Evolutionary conservation across 371 early-diverging fungal species (phyloP), one percentile per base, ranked within the genome.

Genomic region (Rhizopus delemar): DNA sequence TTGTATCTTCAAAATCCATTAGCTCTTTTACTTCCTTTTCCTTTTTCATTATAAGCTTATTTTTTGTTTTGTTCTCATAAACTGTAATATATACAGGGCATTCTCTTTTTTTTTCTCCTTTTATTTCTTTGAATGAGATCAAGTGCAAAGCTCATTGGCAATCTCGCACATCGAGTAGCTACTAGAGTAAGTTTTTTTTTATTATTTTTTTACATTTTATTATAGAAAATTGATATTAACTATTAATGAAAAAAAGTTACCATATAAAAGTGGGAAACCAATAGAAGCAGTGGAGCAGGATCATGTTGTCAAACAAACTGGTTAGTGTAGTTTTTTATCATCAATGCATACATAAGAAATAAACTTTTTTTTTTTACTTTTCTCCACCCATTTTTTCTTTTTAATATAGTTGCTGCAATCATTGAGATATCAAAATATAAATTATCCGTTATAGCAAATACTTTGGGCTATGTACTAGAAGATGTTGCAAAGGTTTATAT

Each of bases 271-370:
- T 39, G 84, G 82, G 41, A 65, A 81, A 41, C 66, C 68, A 45
- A 67, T 87, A 32, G 87, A 87, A 53, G 71, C 64, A 39, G 71
- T 87, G 50, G 86, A 87, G 57, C 69, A 79, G 57, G 86, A 89
- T 68, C 87, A 87, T 33, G 74, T 87, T 45, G 81, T 89, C 35
- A 81, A 84, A 58, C 87, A 87, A 67, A 87, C 85, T 52, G 81
- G 77, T 73, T 63, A 3, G 38, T 50, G 22, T 13, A 43, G 8
- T 36, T 36, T 11, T 56, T 50, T 39, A 16, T 15, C n/a, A 28
- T 2, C 34, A 28, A 11, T 8, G 8, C 22, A 22, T 22, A 22
- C 22, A 22, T 22, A 22, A 22, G 22, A 22, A 22, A 22, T 22
- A 22, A 22, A 22, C 22, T 22, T 22, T 22, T 22, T 22, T 22